Conservation (phyloP, 345 rosid genomes). For the Hibiscus mutabilis region DNA sequence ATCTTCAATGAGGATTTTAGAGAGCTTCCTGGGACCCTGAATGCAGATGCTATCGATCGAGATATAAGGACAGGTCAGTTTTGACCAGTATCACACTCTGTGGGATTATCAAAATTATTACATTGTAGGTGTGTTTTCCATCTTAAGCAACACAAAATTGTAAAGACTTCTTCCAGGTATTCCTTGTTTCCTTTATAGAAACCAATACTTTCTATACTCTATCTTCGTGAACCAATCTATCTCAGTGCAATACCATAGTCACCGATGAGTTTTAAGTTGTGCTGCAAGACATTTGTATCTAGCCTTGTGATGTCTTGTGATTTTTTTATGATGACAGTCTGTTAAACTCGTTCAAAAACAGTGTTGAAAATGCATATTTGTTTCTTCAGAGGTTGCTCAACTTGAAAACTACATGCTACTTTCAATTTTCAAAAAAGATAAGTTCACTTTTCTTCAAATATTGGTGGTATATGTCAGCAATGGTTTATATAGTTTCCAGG, state of each 20-base stretch:
- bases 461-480: not conserved
- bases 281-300: not conserved
- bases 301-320: not conserved
- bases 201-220: not conserved
- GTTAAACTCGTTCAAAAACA: not conserved
- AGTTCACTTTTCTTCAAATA: not conserved
- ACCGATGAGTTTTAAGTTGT: not conserved
- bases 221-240: no score
- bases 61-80: constrained; percentile 72
- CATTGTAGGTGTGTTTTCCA: constrained; percentile 1
- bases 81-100: constrained; percentile 21
- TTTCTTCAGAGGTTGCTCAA: not conserved
- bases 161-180: not conserved
- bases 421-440: not conserved
- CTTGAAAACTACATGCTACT: not conserved
- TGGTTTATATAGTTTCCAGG: not conserved
- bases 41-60: constrained; percentile 75
- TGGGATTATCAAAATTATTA: not conserved
- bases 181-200: not conserved
- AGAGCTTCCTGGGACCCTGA: constrained; percentile 90
- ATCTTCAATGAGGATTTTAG: constrained; percentile 86
- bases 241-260: no score
- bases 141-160: not conserved
- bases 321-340: not conserved
- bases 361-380: not conserved